A percentile compares a stretch with the other conserved stretches of the same genome.
Evolutionary conservation across 2,329 filamentous ascomycete genomes (phyloP).

Genomic region (Talaromyces sp.): DNA sequence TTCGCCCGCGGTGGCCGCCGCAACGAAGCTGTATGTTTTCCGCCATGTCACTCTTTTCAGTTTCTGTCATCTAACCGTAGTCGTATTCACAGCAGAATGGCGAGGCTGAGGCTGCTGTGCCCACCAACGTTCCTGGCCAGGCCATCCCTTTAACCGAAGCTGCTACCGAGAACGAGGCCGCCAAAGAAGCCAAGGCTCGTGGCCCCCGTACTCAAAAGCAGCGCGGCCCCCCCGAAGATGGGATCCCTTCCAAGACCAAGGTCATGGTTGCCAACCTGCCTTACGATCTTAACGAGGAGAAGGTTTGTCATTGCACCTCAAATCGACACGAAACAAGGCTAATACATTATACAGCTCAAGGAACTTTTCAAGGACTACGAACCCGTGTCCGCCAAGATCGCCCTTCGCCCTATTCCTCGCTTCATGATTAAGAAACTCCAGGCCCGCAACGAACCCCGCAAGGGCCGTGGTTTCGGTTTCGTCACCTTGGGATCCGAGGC

Average conservation of each 20-base stretch:
- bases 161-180: constrained; percentile 45
- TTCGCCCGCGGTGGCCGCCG: constrained; percentile 66
- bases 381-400: constrained; percentile 95
- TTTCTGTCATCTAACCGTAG: background rate
- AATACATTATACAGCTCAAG: constrained; percentile 68
- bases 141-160: constrained; percentile 61
- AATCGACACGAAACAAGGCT: constrained; percentile 23
- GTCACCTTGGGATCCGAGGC: constrained; percentile 95
- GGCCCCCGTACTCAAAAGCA: constrained; percentile 63
- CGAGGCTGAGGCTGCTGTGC: constrained; percentile 45
- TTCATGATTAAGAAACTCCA: constrained; percentile 99
- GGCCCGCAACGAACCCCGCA: constrained; percentile 94
- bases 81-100: constrained; percentile 24
- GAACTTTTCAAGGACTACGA: constrained; percentile 93
- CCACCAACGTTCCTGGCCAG: constrained; percentile 44
- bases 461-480: constrained; percentile 98
- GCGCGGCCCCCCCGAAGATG: constrained; percentile 94
- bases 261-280: constrained; percentile 99
- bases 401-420: constrained; percentile 93
- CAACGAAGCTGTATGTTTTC: constrained; percentile 58
- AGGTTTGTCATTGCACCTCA: constrained; percentile 59
- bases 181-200: constrained; percentile 44
- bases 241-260: constrained; percentile 98
- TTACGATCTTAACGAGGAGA: constrained; percentile 96
- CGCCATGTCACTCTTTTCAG: background rate